Evolutionary conservation across 2,329 filamentous ascomycete species (phyloP), one percentile per base, ranked within the genome.

Genomic region (Xylaria sp.): DNA sequence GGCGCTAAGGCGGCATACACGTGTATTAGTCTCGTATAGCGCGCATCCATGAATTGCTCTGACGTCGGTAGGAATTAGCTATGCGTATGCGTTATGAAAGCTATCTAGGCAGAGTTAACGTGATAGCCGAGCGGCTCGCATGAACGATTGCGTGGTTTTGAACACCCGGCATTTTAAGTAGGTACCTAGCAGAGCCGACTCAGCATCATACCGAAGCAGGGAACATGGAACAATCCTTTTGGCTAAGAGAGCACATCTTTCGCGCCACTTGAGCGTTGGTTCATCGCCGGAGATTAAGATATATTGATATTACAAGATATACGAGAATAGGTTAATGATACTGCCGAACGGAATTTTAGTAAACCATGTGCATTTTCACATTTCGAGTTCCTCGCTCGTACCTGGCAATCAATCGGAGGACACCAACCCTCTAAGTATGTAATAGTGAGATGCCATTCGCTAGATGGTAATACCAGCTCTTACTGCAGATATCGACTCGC

Each of bases 1-100:
- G n/a, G 32, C 52, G 52, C 52, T 55, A 55, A 55, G 30, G n/a
- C n/a, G 15, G 18, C 50, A 55, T 28, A 28, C 46, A 50, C 25
- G 25, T 53, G 48, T 25, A 36, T 12, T n/a, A 41, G 45, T n/a
- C n/a, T n/a, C n/a, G n/a, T 8, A 20, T 7, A 10, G 48, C 12
- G n/a, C 13, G 30, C 52, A 36, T 23, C 25, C 7, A 20, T 34
- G 18, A 23, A 55, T n/a, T 34, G n/a, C 10, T 9, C 50, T 53
- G 30, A 36, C 18, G 52, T 55, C 4, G 50, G 50, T 34, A 23
- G 52, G 28, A 15, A 7, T 55, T 8, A 36, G 10, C 23, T 5
- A n/a, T n/a, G n/a, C n/a, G n/a, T n/a, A n/a, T 13, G 23, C 3
- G 18, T 13, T n/a, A 50, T 30, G 15, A 50, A 30, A 50, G 15